These are phyloP conservation scores for Purshia tridentata DNA, from an alignment of 306 rosid species.

Conservation along the genomic window DNA sequence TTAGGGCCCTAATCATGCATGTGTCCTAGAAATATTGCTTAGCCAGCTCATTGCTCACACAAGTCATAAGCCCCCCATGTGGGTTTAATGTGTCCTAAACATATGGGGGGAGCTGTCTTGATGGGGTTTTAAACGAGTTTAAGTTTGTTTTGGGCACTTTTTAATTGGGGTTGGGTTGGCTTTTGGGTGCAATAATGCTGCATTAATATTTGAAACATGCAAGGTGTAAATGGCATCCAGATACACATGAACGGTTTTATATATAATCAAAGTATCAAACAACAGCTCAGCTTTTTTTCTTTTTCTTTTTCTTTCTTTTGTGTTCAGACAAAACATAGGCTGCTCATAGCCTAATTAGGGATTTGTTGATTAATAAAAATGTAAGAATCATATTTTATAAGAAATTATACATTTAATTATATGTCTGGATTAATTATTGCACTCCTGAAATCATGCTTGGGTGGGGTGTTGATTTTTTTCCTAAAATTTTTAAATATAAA, in stretches of 20 bases:
- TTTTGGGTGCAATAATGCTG: constrained; percentile 42
- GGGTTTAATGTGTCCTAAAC: constrained; percentile 37
- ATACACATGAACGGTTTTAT: constrained; percentile 41
- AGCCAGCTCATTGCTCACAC: constrained; percentile 46
- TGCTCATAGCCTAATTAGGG: not conserved
- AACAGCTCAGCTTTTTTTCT: constrained; percentile 7
- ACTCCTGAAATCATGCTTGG: not conserved
- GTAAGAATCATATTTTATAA: not conserved
- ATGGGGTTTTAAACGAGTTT: constrained; percentile 22
- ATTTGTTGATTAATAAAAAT: not conserved
- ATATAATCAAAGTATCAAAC: constrained; percentile 16
- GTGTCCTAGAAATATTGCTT: constrained; percentile 4
- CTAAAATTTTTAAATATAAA: too few species aligned
- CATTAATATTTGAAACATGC: constrained; percentile 40
- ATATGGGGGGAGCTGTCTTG: constrained; percentile 42
- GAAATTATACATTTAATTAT: not conserved
- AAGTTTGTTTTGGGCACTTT: constrained; percentile 24
- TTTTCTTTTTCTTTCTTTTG: not conserved
- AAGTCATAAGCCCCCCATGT: constrained; percentile 31
- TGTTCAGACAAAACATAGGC: not conserved
- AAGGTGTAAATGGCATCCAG: constrained; percentile 43
- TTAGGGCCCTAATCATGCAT: constrained; percentile 39
- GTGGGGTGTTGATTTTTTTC: not conserved
- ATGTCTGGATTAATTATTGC: not conserved
- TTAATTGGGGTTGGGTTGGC: constrained; percentile 35